Evolutionary conservation across 805 yeast species (phyloP), one percentile per base, ranked within the genome.

Genomic region (Metschnikowia continentalis): DNA sequence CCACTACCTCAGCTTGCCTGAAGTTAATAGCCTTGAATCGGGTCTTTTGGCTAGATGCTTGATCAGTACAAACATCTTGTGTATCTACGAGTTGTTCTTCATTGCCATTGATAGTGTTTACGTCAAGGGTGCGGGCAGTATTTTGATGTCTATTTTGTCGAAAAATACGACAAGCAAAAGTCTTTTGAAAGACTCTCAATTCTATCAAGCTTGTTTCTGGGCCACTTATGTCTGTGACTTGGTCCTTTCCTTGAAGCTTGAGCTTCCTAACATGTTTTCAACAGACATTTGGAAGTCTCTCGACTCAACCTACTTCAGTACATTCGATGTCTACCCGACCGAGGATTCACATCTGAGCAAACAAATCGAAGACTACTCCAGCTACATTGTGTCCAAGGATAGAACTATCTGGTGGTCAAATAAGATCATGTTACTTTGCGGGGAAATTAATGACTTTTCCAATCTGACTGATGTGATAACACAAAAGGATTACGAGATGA

Each of bases 1-100:
- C 33, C 58, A 64, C 37, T 59, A 70, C 48, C 55, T 70, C 46
- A 66, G 66, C 45, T 51, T 60, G 10, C 63, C 66, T 4, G 66
- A 54, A 15, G 49, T 58, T 14, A 66, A 63, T 33, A 57, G 54
- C 32, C 52, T 57, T 30, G 67, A 66, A 5, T 60, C 55, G 20
- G 71, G 69, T 2, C 60, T 65, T 14, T 65, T 65, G 30, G 63
- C 70, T 1, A 57, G 75, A 26, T 72, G 77, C 46, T 62, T 72
- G 33, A 52, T 72, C 26, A 68, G 74, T 52, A 70, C 76, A 1
- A 65, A 64, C 15, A 54, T 72, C 14, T 61, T 72, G 15, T 69
- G 75, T 38, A 62, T 72, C 13, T 70, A 69, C 56, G 77, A 72
- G 55, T 61, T 71, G 56, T 67, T 68, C 45, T 72, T 70, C 45